Base-by-base conservation (phyloP, 2,329 filamentous ascomycete genomes). In the Cytospora chrysosperma region DNA sequence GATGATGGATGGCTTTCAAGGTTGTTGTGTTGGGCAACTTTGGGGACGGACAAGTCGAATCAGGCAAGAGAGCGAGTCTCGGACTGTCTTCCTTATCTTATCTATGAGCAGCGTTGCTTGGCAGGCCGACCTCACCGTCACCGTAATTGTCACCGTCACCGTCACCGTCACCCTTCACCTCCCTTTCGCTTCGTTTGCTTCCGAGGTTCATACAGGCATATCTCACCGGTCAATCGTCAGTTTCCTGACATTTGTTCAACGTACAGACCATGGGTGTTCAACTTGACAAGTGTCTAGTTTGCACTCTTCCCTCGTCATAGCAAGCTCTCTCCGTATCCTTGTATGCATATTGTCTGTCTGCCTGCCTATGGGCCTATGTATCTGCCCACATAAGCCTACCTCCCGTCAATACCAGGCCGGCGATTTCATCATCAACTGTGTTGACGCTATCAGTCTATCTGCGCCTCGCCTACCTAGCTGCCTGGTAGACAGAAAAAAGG, bases 401-500 rank as follows among this genome's bases (percentile, higher is more conserved):
- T 49, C 37, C 26, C 52, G 28, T 47, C 59, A 40, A 24, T 24
- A 49, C 51, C 26, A 49, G 51, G 51, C 59, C 8, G 51, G 28
- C 28, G 27, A 27, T 40, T 24, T 55, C 51, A 50, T 17, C 59
- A 21, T 37, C 27, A 10, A n/a, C 49, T 43, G 26, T 28, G 37
- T 6, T 9, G 37, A 24, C 49, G 17, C 24, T 64, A 56, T 61
- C 62, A 64, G 50, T 61, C 57, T 61, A 43, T 56, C 26, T 64
- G 37, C 21, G 27, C 40, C 32, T 21, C 52, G 28, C 51, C 37
- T 55, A 9, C 43, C 40, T 61, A 13, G 40, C 28, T 55, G 24
- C 28, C n/a, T 30, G 21, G 43, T 47, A 47, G 43, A 24, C n/a
- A 47, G 43, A 47, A 19, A 13, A n/a, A 7, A 13, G n/a, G 43